A percentile compares a stretch with the other conserved stretches of the same genome.
Conservation (phyloP, 2,329 filamentous ascomycete genomes). For the Hypoxylon sp. region DNA sequence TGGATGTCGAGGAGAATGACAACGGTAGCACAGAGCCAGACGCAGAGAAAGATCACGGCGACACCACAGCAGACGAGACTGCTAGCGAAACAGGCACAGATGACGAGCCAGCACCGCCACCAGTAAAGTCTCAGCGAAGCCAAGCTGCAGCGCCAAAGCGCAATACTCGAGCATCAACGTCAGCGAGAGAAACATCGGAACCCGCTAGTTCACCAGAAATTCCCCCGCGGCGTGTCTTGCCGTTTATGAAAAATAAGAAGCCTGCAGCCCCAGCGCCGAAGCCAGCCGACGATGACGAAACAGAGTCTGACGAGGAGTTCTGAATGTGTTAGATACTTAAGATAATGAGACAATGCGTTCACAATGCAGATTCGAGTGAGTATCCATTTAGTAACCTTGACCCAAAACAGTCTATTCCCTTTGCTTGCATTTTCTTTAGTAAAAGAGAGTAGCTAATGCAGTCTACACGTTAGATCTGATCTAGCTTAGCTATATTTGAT, state of each 20-base stretch:
- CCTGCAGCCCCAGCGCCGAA: constrained; percentile 49
- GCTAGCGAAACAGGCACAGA: constrained; percentile 61
- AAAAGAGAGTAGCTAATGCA: background rate
- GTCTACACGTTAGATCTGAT: constrained; percentile 1
- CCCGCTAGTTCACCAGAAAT: constrained; percentile 31
- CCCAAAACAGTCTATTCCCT: background rate
- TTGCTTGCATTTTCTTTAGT: background rate
- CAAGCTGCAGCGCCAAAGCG: constrained; percentile 15
- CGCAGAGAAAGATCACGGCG: constrained; percentile 58
- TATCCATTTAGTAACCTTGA: constrained; percentile 1
- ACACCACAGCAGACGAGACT: constrained; percentile 59
- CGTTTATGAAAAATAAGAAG: constrained; percentile 60
- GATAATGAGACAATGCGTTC: constrained; percentile 30
- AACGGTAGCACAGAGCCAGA: constrained; percentile 50
- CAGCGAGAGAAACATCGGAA: constrained; percentile 22
- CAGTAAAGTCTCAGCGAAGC: constrained; percentile 38
- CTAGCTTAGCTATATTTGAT: constrained; percentile 12
- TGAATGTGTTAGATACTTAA: constrained; percentile 51
- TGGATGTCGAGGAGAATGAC: constrained; percentile 63
- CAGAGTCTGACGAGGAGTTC: constrained; percentile 70
- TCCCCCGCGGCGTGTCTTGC: constrained; percentile 57
- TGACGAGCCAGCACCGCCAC: constrained; percentile 49
- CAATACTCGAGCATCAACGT: constrained; percentile 30
- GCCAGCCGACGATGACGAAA: constrained; percentile 60
- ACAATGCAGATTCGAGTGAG: constrained; percentile 12